Base-by-base conservation (phyloP, 257 asterid genomes). In the Lycium ferocissimum region DNA sequence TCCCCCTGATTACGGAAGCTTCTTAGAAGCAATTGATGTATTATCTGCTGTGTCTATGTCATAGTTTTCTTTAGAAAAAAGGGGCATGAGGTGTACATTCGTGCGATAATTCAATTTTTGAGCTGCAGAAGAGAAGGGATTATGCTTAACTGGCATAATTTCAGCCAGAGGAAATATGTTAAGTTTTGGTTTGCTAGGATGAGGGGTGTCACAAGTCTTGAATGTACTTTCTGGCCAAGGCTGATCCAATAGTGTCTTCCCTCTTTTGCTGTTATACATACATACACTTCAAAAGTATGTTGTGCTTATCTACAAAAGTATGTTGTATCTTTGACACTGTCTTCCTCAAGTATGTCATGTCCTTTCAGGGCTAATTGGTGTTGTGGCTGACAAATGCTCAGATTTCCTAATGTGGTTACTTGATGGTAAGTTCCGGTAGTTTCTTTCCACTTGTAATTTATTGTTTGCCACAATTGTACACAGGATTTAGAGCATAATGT, bases 301-400 rank as follows among this genome's bases (percentile, higher is more conserved):
- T 38, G 54, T 17, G 7, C 79, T 70, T 8, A 3, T 14, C 51
- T 7, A 8, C 8, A n/a, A n/a, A n/a, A n/a, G n/a, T n/a, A n/a
- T n/a, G 33, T 40, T 70, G 14, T 4, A 40, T 40, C 54, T 40
- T 70, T 70, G 10, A 17, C 33, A 18, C 54, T 7, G 54, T 70
- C 40, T 69, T 70, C 79, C 54, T 70, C 56, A 70, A 70, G 79
- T 70, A 70, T 70, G 79, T 40, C 54, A 9, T 70, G 54, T 38
- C 79, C 56, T 70, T 70, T 70, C 79, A 70, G 79, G 76, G 56
- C 26, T 70, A 40, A 17, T 4, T 70, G 79, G 54, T 40, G 79
- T 40, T 70, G 56, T 70, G 22, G 79, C 35, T 40, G 56, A 40
- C 54, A 70, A 26, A 65, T 70, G 56, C 54, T 38, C 54, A 40